A percentile compares a stretch with the other conserved stretches of the same genome.
phyloP scores from a whole-genome alignment of 1,284 basidiomycete genomes.

The Cutaneotrichosporon arboriforme region DNA sequence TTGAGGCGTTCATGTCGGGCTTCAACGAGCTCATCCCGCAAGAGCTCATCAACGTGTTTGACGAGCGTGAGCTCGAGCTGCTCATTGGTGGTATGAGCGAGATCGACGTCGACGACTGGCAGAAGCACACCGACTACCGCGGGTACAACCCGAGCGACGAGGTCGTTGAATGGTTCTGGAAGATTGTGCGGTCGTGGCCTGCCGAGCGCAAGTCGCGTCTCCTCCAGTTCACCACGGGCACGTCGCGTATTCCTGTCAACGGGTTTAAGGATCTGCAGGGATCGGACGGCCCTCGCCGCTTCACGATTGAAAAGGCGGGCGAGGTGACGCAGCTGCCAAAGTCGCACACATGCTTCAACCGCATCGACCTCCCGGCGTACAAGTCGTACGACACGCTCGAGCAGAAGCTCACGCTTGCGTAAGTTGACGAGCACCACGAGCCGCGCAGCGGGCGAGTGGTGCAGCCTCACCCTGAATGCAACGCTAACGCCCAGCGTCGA shows the following conservation, averaged over 20 bases:
- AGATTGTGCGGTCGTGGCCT: conserved; percentile 93
- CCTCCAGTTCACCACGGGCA: conserved; percentile 95
- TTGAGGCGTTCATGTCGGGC: conserved; percentile 91
- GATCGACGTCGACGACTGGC: conserved; percentile 72
- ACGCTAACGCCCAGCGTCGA: conserved; percentile 55
- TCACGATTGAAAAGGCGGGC: conserved; percentile 95
- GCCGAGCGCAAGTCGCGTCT: conserved; percentile 90
- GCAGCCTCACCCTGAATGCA: too few relatives aligned
- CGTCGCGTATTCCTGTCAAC: conserved; percentile 94
- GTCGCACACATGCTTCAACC: conserved; percentile 83
- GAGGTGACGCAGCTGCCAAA: conserved; percentile 83
- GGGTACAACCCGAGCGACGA: conserved; percentile 61
- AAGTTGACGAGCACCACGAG: too few relatives aligned
- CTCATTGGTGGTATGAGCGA: conserved; percentile 98
- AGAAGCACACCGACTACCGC: conserved; percentile 59
- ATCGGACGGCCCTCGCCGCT: conserved; percentile 88
- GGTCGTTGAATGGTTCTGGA: conserved; percentile 99
- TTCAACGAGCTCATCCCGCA: conserved; percentile 92
- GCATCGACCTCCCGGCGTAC: conserved; percentile 82
- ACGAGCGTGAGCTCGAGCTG: conserved; percentile 93
- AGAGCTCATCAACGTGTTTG: conserved; percentile 94
- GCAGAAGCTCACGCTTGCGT: conserved; percentile 77
- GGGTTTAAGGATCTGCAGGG: conserved; percentile 99
- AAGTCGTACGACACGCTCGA: conserved; percentile 83
- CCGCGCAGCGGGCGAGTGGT: too few relatives aligned